These are phyloP conservation scores for Fusarium sp. DNA, from an alignment of 2,329 filamentous ascomycete species.

Conservation along the genomic window DNA sequence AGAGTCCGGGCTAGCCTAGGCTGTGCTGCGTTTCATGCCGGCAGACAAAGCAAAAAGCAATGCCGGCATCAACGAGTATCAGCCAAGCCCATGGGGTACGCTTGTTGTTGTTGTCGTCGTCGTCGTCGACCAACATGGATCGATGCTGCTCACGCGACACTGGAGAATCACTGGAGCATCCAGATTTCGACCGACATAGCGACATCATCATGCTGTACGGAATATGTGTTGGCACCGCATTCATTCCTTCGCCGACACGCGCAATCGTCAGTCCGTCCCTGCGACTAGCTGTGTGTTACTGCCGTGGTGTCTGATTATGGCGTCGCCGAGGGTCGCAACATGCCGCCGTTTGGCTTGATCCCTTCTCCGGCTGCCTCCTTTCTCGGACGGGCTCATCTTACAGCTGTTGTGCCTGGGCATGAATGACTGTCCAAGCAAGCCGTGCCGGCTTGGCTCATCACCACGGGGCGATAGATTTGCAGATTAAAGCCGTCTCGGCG, in stretches of 20 bases:
- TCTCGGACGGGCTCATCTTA: not conserved
- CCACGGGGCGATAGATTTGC: not conserved
- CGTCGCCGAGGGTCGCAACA: not conserved
- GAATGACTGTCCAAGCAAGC: not conserved
- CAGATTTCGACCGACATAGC: not conserved
- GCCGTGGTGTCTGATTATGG: not conserved
- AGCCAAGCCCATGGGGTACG: not conserved
- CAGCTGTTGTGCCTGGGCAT: slow-evolving; percentile 4
- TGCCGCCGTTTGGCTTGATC: not conserved
- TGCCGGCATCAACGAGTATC: slow-evolving; percentile 1
- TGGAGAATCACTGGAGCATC: not conserved
- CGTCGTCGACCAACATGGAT: slow-evolving; percentile 18
- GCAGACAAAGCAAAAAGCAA: slow-evolving; percentile 9
- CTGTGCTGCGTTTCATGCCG: slow-evolving; percentile 30
- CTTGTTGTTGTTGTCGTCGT: not conserved
- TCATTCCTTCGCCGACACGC: slow-evolving; percentile 7
- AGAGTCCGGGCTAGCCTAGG: not conserved
- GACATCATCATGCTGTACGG: not conserved
- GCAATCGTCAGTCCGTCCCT: slow-evolving; percentile 22
- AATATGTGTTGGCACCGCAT: slow-evolving; percentile 19
- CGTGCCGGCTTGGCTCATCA: not conserved
- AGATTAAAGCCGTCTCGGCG: not conserved
- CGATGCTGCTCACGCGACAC: slow-evolving; percentile 4
- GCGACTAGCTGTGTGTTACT: slow-evolving; percentile 9
- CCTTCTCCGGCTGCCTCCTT: not conserved